phyloP scores from a whole-genome alignment of 148 eudicot genomes.

The Amaranthus palmeri region DNA sequence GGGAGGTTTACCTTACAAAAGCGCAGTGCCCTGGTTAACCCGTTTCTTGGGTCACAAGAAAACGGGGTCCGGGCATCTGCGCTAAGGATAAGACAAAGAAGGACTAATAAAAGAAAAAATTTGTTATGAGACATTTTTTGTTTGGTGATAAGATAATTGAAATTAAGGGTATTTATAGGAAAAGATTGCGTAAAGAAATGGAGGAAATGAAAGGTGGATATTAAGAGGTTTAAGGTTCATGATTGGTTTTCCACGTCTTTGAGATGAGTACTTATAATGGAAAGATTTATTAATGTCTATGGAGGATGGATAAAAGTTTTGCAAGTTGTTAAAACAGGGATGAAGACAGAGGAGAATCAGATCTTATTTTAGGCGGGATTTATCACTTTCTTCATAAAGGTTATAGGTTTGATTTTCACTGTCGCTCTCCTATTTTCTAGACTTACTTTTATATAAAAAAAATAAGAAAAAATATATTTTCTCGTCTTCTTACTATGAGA shows the following conservation, averaged over 20 bases:
- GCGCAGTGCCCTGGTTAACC: slow-evolving; percentile 36
- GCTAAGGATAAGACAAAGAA: neutral
- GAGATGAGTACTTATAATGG: slow-evolving; percentile 5
- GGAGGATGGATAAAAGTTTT: neutral
- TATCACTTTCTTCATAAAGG: too few species aligned
- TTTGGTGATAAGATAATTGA: neutral
- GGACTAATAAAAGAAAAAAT: slow-evolving; percentile 3
- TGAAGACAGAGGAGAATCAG: neutral
- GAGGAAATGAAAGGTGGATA: slow-evolving; percentile 12
- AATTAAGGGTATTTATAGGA: slow-evolving; percentile 26
- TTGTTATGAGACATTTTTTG: neutral
- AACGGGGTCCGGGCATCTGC: slow-evolving; percentile 47
- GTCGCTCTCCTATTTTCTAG: too few species aligned
- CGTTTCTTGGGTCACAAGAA: slow-evolving; percentile 64
- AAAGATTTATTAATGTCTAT: slow-evolving; percentile 3
- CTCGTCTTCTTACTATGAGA: too few species aligned
- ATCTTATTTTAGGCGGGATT: neutral
- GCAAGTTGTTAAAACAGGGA: slow-evolving; percentile 9
- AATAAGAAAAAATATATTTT: neutral
- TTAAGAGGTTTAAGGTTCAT: slow-evolving; percentile 4
- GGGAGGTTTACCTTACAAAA: slow-evolving; percentile 58
- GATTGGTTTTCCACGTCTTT: slow-evolving; percentile 44
- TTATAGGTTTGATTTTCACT: too few species aligned
- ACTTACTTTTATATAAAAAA: neutral
- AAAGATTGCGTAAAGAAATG: slow-evolving; percentile 28